phyloP scores from a whole-genome alignment of 805 yeast species.

The Candida jianshihensis region DNA sequence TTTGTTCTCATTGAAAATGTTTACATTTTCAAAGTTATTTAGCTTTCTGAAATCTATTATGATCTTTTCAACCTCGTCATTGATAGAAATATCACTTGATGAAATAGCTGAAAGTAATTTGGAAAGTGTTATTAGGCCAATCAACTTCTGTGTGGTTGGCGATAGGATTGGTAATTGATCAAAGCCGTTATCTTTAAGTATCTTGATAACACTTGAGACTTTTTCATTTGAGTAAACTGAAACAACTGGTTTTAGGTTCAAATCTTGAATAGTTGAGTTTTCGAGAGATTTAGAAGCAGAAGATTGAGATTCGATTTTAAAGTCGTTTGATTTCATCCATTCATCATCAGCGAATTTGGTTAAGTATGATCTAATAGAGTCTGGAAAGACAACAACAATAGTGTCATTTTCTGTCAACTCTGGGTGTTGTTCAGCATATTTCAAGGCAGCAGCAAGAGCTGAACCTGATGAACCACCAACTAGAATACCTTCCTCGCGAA shows the following conservation, averaged over 20 bases:
- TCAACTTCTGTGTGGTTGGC: slow-evolving; percentile 39
- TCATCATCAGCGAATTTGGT: slow-evolving; percentile 87
- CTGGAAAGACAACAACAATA: slow-evolving; percentile 79
- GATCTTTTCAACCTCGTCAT: slow-evolving; percentile 49
- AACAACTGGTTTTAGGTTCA: slow-evolving; percentile 74
- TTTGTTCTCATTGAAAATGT: slow-evolving; percentile 55
- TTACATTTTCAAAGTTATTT: slow-evolving; percentile 50
- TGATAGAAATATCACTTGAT: slow-evolving; percentile 46
- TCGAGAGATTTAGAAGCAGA: slow-evolving; percentile 37
- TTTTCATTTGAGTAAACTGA: slow-evolving; percentile 57
- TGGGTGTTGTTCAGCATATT: slow-evolving; percentile 54
- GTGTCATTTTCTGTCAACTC: slow-evolving; percentile 64
- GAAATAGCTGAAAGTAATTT: slow-evolving; percentile 63
- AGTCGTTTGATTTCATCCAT: slow-evolving; percentile 78
- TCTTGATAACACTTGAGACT: slow-evolving; percentile 57
- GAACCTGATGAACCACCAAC: slow-evolving; percentile 90
- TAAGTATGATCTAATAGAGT: slow-evolving; percentile 78
- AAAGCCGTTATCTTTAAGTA: slow-evolving; percentile 68
- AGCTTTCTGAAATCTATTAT: slow-evolving; percentile 72
- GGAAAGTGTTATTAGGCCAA: slow-evolving; percentile 74
- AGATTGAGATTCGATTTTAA: slow-evolving; percentile 47
- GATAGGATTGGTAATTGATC: slow-evolving; percentile 80
- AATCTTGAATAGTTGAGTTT: slow-evolving; percentile 57
- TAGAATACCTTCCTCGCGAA: slow-evolving; percentile 76
- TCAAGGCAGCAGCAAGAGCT: slow-evolving; percentile 72